Evolutionary conservation across 192 early-diverging fungal species (phyloP).

Genomic region (Entophlyctis helioformis): DNA sequence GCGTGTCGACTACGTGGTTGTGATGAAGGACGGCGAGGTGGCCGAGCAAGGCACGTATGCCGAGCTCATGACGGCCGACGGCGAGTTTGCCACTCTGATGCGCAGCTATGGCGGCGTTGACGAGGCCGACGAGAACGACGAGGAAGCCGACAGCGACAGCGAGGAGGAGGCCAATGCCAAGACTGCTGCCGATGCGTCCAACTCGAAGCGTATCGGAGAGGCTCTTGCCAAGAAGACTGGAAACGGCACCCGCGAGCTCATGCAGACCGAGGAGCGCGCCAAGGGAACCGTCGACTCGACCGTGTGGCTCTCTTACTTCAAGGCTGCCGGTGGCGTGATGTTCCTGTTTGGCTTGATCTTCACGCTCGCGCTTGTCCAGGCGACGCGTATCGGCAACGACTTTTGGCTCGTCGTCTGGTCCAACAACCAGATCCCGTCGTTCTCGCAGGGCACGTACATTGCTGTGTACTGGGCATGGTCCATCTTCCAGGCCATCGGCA

Average conservation of each 20-base stretch:
- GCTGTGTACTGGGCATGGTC: constrained; percentile 51
- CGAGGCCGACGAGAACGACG: no score
- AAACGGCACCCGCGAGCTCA: constrained; percentile 36
- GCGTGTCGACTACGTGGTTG: constrained; percentile 60
- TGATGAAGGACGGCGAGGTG: constrained; percentile 53
- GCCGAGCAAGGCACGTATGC: constrained; percentile 46
- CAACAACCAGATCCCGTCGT: background rate
- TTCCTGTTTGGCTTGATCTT: constrained; percentile 24
- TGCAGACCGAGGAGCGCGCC: constrained; percentile 67
- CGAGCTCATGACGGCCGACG: constrained; percentile 38
- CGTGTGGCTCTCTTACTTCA: constrained; percentile 63
- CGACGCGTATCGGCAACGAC: constrained; percentile 34
- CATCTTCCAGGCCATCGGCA: constrained; percentile 38
- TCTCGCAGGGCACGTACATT: constrained; percentile 32
- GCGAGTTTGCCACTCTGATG: constrained; percentile 42
- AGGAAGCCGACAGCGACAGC: constrained; percentile 16
- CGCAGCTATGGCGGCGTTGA: constrained; percentile 39
- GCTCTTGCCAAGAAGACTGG: no score
- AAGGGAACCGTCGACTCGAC: constrained; percentile 56
- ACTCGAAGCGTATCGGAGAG: background rate
- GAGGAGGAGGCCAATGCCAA: background rate
- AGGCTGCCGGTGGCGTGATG: constrained; percentile 26
- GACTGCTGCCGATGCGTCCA: background rate
- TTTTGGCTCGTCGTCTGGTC: constrained; percentile 4
- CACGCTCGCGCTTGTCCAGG: constrained; percentile 30